Conservation (phyloP, 805 yeast genomes). For the Wickerhamiella brachini region DNA sequence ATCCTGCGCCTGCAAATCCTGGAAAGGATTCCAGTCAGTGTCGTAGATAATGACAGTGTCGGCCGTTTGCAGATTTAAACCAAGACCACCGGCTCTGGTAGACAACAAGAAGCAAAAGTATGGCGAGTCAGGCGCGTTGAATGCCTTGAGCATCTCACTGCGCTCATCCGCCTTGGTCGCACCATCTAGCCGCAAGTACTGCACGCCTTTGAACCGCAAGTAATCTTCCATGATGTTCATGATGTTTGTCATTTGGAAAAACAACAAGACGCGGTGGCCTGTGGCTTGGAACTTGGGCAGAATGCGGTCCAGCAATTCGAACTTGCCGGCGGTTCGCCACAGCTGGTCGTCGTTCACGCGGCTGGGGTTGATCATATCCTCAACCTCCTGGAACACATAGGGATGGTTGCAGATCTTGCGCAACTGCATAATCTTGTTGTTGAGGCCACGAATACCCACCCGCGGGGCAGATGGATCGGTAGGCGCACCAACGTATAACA, state of each 20-base stretch:
- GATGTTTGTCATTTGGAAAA: slow-evolving; percentile 96
- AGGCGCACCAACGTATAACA: slow-evolving; percentile 53
- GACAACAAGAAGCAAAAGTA: slow-evolving; percentile 79
- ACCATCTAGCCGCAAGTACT: slow-evolving; percentile 87
- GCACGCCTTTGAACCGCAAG: slow-evolving; percentile 52
- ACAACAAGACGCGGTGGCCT: slow-evolving; percentile 83
- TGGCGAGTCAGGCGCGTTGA: slow-evolving; percentile 76
- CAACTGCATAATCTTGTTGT: slow-evolving; percentile 90
- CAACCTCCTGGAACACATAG: slow-evolving; percentile 89
- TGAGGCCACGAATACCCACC: slow-evolving; percentile 65
- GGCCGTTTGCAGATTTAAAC: slow-evolving; percentile 89
- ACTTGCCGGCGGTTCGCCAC: slow-evolving; percentile 93
- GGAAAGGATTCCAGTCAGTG: slow-evolving; percentile 99
- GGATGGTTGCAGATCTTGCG: slow-evolving; percentile 97
- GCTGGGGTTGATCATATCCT: slow-evolving; percentile 62
- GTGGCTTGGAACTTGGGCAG: slow-evolving; percentile 74
- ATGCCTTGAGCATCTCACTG: slow-evolving; percentile 59
- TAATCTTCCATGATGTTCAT: slow-evolving; percentile 99
- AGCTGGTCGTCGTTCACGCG: slow-evolving; percentile 55
- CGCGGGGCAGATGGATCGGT: slow-evolving; percentile 26
- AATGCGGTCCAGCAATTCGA: slow-evolving; percentile 77
- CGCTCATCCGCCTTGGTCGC: slow-evolving; percentile 93
- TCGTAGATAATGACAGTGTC: slow-evolving; percentile 95
- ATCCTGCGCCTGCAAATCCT: slow-evolving; percentile 97
- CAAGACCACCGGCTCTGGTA: slow-evolving; percentile 97